Percentiles rank a stretch among this genome's conserved stretches.
phyloP scores from a whole-genome alignment of 2,329 filamentous ascomycete species.

The Thielaviopsis punctulata region DNA sequence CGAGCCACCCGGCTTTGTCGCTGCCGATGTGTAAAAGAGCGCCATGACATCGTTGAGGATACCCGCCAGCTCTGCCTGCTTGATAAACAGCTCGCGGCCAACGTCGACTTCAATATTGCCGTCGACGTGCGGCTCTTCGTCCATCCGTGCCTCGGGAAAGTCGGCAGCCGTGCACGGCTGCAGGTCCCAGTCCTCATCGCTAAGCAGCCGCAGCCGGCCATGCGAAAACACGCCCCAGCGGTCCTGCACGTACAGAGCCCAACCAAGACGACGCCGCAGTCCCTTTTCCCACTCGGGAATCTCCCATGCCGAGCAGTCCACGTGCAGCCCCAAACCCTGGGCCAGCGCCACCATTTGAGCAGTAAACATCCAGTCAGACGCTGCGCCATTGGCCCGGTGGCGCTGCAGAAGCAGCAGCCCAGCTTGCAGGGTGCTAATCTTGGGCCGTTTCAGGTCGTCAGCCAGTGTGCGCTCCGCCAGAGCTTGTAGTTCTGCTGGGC shows the following conservation, averaged over 20 bases:
- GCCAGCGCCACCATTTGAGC: constrained; percentile 28
- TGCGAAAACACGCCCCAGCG: constrained; percentile 37
- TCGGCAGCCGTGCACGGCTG: constrained; percentile 14
- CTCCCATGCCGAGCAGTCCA: constrained; percentile 36
- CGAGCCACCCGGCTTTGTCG: constrained; percentile 7
- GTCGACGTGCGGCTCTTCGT: constrained; percentile 15
- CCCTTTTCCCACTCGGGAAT: constrained; percentile 37
- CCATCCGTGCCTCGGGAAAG: constrained; percentile 16
- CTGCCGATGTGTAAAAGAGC: constrained; percentile 13
- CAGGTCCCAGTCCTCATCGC: constrained; percentile 33
- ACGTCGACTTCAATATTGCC: constrained; percentile 23
- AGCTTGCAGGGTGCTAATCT: constrained; percentile 27
- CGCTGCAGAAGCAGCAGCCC: constrained; percentile 26
- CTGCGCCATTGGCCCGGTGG: constrained; percentile 17
- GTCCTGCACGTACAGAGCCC: constrained; percentile 40
- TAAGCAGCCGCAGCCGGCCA: constrained; percentile 34
- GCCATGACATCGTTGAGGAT: constrained; percentile 27
- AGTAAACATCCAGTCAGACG: constrained; percentile 20
- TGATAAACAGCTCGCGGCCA: constrained; percentile 24
- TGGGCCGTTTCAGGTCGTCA: constrained; percentile 22
- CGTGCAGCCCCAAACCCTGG: constrained; percentile 31
- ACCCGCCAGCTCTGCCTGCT: constrained; percentile 26
- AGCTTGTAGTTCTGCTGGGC: constrained; percentile 18
- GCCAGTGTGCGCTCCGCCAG: constrained; percentile 20
- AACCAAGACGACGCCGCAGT: constrained; percentile 36